Base-by-base conservation (phyloP, 306 rosid genomes). In the Parietaria judaica region DNA sequence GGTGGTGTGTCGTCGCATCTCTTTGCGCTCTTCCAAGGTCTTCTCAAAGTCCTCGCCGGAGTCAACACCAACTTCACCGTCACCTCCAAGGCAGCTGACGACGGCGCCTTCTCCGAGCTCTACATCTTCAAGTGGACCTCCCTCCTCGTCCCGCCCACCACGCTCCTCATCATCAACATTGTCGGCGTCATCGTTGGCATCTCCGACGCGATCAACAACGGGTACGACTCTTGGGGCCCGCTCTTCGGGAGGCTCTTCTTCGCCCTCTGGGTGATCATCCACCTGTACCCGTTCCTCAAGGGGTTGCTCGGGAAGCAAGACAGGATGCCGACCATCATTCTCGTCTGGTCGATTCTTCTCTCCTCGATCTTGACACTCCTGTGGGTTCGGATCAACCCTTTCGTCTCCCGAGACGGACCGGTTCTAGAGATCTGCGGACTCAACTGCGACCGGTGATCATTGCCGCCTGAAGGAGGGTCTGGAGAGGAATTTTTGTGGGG, bases 171-270 rank as follows among this genome's bases (percentile, higher is more conserved):
- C 67, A 79, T 92, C 56, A 92, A 92, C 36, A 81, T 92, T 0
- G 83, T 88, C 9, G 99, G 96, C 14, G 90, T 92, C 7, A 63
- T 92, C 34, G 96, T 92, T 15, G 99, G 99, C 34, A 43, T 92
- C 62, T 84, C 96, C 5, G 95, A 91, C 12, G 92, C 98, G 60
- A 91, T 91, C 82, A 91, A 91, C 67, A 91, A 87, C 36, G 98
- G 98, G 39, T 91, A 91, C 13, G 95, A 92, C 41, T 82, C 99
- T 16, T 88, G 99, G 99, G 99, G 96, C 51, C 96, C 95, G 35
- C 86, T 92, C 35, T 92, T 92, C 15, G 96, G 96, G 46, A 86
- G 99, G 81, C 77, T 88, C 56, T 88, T 92, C 79, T 92, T 92
- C n/a, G 94, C 95, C 54, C 74, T 86, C 50, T 92, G 95, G 96